phyloP scores from a whole-genome alignment of 2,329 filamentous ascomycete species.

The Westerdykella aurantiaca region DNA sequence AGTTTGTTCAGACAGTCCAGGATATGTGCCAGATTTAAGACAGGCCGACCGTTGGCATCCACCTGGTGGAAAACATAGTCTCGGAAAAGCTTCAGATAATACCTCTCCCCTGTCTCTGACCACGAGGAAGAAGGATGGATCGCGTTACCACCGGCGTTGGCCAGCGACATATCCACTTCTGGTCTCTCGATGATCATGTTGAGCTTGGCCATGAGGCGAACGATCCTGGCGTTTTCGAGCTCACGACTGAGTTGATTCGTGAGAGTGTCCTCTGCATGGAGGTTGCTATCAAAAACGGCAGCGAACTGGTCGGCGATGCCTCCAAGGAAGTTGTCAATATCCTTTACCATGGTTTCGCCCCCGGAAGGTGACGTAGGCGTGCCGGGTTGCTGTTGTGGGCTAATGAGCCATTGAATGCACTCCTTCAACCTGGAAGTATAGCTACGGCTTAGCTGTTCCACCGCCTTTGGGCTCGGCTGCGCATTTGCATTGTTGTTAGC shows the following conservation, averaged over 20 bases:
- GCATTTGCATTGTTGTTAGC: slow-evolving; percentile 61
- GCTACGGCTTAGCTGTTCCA: slow-evolving; percentile 69
- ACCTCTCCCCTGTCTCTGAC: slow-evolving; percentile 89
- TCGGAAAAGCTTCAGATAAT: slow-evolving; percentile 88
- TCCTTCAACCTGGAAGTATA: slow-evolving; percentile 77
- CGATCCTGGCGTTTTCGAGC: slow-evolving; percentile 81
- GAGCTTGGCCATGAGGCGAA: slow-evolving; percentile 76
- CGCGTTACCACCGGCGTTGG: slow-evolving; percentile 33
- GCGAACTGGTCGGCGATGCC: slow-evolving; percentile 74
- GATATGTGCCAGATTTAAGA: slow-evolving; percentile 83
- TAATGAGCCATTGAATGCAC: slow-evolving; percentile 75
- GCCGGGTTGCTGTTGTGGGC: slow-evolving; percentile 40
- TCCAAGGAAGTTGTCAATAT: slow-evolving; percentile 71
- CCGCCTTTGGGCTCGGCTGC: slow-evolving; percentile 59
- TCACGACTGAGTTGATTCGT: slow-evolving; percentile 68
- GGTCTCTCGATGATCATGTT: slow-evolving; percentile 84
- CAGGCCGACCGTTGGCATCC: slow-evolving; percentile 73
- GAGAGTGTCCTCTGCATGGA: slow-evolving; percentile 74
- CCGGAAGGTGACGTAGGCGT: slow-evolving; percentile 28
- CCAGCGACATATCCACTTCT: slow-evolving; percentile 66
- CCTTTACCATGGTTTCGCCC: slow-evolving; percentile 50
- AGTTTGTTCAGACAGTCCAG: slow-evolving; percentile 83
- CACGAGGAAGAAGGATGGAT: slow-evolving; percentile 50
- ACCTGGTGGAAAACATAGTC: slow-evolving; percentile 98
- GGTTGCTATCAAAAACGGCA: slow-evolving; percentile 66